These are phyloP conservation scores for Echium plantagineum DNA, from an alignment of 257 asterid genomes.

Conservation along the genomic window DNA sequence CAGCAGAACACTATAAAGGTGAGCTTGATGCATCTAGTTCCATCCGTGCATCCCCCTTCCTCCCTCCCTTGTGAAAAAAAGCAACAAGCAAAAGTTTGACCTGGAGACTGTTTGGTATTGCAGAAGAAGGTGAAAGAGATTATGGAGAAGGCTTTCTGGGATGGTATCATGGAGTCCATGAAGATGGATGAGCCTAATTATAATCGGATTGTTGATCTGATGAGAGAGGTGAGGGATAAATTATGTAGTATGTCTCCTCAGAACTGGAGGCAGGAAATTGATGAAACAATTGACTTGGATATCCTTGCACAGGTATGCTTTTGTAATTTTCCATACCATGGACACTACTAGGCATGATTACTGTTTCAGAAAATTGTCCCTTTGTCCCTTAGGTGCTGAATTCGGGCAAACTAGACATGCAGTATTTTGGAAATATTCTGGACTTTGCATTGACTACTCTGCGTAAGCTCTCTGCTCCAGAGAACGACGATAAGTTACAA, in stretches of 20 bases:
- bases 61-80: background rate
- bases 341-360: background rate
- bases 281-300: conserved; percentile 62
- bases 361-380: background rate
- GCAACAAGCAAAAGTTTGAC: background rate
- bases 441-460: conserved; percentile 55
- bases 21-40: conserved; percentile 1
- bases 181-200: conserved; percentile 51
- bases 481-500: conserved; percentile 52
- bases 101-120: conserved; percentile 3
- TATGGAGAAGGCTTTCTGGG: conserved; percentile 95
- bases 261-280: conserved; percentile 74
- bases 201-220: conserved; percentile 51
- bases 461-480: conserved; percentile 81
- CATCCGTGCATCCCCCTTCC: background rate
- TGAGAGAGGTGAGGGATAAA: conserved; percentile 82
- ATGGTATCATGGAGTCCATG: conserved; percentile 66
- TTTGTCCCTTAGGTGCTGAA: conserved; percentile 38
- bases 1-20: conserved; percentile 37
- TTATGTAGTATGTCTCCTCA: conserved; percentile 67
- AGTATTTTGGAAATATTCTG: conserved; percentile 60
- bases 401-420: conserved; percentile 53
- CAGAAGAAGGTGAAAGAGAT: conserved; percentile 60
- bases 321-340: background rate
- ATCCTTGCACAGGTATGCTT: conserved; percentile 58